Base-by-base conservation (phyloP, 768 basidiomycete species). In the Mycena rosella region DNA sequence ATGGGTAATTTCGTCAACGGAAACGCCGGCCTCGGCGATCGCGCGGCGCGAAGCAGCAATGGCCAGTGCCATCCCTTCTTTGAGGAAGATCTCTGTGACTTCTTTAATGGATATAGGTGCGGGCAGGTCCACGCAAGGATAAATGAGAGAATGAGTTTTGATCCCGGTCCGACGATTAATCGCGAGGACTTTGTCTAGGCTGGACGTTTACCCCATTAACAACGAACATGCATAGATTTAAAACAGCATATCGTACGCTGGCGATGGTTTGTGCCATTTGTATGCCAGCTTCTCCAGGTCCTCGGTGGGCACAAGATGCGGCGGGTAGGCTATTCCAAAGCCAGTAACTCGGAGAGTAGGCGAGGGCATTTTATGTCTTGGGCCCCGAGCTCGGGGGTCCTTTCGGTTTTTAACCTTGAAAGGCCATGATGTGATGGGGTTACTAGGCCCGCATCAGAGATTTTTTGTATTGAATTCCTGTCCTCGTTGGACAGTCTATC, bases 261-360 rank as follows among this genome's bases (percentile, higher is more conserved):
- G 60, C 1, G 67, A 68, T 5, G 60, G 48, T 18, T 68, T 17
- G 49, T 62, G 36, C 10, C 24, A 45, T 51, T 63, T 63, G 29
- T 64, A 63, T 27, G 63, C 67, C 2, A 53, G 5, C 40, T 63
- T 58, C 1, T 62, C 55, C 20, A 63, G 49, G 14, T 63, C 60
- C 4, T 26, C 61, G 1, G 32, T 17, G 5, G 67, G 60, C 1
- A 40, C 56, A 3, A 30, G 26, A 38, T 48, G n/a, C 7, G 54
- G 40, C 20, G 67, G 67, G 26, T 63, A 63, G 20, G 67, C 67
- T 11, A 63, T n/a, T 11, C 60, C 67, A n/a, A 68, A 27, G 14
- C 67, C 67, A 52, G 67, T 68, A 15, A 68, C 48, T 54, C 53
- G 63, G 17, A 68, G 84, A 85, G 20, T 77, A 79, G 64, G 17